Base-by-base conservation (phyloP, 2,329 filamentous ascomycete species). In the Pleomassaria siparia region DNA sequence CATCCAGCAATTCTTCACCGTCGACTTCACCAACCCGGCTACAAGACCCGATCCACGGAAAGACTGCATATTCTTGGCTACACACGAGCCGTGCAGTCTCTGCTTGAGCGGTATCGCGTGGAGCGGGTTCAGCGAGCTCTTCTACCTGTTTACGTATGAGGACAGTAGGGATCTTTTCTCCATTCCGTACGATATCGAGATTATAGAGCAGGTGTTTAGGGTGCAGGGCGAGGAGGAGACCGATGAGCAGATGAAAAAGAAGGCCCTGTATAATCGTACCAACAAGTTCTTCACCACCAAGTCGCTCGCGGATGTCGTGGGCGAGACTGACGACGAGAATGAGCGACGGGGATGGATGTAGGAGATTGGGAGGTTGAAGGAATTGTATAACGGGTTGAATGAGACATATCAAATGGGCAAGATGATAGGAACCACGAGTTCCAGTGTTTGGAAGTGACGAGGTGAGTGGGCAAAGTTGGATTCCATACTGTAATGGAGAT, bases 71-170 rank as follows among this genome's bases (percentile, higher is more conserved):
- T 83, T 83, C 69, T 74, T 83, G 49, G 77, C 79, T 4, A 82
- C 80, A 0, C 80, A 83, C 58, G 80, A 83, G 66, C 80, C 80
- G 1, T 83, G 80, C 69, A 80, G 76, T 35, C 71, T 83, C 2
- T 83, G 80, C 49, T 67, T 83, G 9, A 81, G 77, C 53, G 80
- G 77, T 12, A 82, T 83, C 51, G 73, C 80, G 2, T 83, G 80
- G 80, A 75, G 76, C 9, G 80, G 80, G 1, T 83, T 83, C 66
- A 72, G 70, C 48, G 75, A 79, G 62, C 71, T 83, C 46, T 82
- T 80, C 62, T 81, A 81, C 57, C 67, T 83, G 40, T 83, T 83
- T 63, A 82, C 80, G 0, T 81, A 83, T 58, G 76, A 82, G 61
- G 80, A 83, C 60, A 82, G 76, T 43, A 69, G 80, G 30, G 79